Percentiles rank a stretch among this genome's conserved stretches.
Evolutionary conservation across 106 monocot species (phyloP).

Genomic region (Apostasia shenzhenica): DNA sequence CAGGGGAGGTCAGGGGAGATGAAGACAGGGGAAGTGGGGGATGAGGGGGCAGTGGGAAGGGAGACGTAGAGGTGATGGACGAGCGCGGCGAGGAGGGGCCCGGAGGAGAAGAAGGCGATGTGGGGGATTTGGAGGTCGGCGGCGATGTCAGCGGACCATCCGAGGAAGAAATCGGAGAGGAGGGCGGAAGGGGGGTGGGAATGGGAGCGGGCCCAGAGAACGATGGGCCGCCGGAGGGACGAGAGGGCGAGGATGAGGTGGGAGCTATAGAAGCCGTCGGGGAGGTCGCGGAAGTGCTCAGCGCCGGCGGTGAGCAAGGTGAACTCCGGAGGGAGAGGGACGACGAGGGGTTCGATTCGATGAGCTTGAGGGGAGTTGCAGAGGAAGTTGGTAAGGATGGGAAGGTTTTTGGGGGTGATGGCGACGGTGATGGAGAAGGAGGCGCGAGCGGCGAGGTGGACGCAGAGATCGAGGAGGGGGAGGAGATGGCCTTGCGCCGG

Average conservation of each 20-base stretch:
- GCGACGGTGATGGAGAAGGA: slow-evolving; percentile 8
- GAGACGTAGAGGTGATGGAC: slow-evolving; percentile 9
- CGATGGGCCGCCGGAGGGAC: slow-evolving; percentile 11
- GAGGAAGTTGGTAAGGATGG: slow-evolving; percentile 16
- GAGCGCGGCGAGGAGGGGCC: slow-evolving; percentile 22
- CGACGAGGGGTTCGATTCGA: background rate
- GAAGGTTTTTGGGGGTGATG: slow-evolving; percentile 29
- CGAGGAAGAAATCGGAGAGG: slow-evolving; percentile 43
- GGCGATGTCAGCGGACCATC: slow-evolving; percentile 29
- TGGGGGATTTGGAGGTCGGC: slow-evolving; percentile 20
- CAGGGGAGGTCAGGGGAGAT: slow-evolving; percentile 20
- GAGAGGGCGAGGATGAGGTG: slow-evolving; percentile 17
- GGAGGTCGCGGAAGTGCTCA: slow-evolving; percentile 26
- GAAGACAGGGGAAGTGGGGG: slow-evolving; percentile 5
- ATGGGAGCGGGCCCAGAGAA: slow-evolving; percentile 10
- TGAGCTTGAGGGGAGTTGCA: slow-evolving; percentile 14
- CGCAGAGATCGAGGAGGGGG: slow-evolving; percentile 21
- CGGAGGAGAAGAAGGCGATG: slow-evolving; percentile 23
- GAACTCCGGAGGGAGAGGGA: slow-evolving; percentile 1
- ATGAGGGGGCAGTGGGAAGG: background rate
- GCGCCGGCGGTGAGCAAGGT: background rate
- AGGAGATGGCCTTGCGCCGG: slow-evolving; percentile 30
- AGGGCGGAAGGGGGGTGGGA: slow-evolving; percentile 17
- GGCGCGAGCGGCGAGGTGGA: slow-evolving; percentile 9
- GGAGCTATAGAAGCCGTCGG: slow-evolving; percentile 2